Conservation (phyloP, 331 rosid species). For the Telfairia occidentalis region DNA sequence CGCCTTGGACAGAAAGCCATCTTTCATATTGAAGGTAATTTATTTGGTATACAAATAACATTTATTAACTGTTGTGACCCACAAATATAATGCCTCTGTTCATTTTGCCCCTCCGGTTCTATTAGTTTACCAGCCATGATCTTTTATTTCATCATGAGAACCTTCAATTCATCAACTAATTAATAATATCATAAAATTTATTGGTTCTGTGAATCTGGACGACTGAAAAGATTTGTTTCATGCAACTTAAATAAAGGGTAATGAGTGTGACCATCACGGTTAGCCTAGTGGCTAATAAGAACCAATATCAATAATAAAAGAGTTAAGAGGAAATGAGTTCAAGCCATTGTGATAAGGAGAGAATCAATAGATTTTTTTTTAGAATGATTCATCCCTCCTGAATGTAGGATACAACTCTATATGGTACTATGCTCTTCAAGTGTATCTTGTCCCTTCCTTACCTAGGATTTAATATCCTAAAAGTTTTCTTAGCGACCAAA, state of each 20-base stretch:
- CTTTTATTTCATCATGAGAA: background rate
- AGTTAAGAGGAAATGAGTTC: no score
- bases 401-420: no score
- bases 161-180: background rate
- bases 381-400: no score
- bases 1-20: constrained; percentile 92
- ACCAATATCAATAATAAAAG: no score
- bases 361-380: no score
- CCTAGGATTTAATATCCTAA: no score
- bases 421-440: no score
- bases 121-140: background rate
- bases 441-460: no score
- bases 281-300: no score
- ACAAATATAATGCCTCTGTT: background rate
- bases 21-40: constrained; percentile 84
- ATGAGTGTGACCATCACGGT: no score
- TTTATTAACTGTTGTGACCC: background rate
- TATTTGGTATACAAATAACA: background rate
- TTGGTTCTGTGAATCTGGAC: background rate
- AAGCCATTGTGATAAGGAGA: no score
- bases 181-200: background rate
- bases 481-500: no score
- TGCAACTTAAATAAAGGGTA: background rate
- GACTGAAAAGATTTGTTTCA: background rate
- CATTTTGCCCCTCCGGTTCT: background rate